A percentile compares a stretch with the other conserved stretches of the same genome.
These are phyloP conservation scores for Stagonosporopsis tanaceti DNA, from an alignment of 2,329 filamentous ascomycete genomes.

Conservation along the genomic window DNA sequence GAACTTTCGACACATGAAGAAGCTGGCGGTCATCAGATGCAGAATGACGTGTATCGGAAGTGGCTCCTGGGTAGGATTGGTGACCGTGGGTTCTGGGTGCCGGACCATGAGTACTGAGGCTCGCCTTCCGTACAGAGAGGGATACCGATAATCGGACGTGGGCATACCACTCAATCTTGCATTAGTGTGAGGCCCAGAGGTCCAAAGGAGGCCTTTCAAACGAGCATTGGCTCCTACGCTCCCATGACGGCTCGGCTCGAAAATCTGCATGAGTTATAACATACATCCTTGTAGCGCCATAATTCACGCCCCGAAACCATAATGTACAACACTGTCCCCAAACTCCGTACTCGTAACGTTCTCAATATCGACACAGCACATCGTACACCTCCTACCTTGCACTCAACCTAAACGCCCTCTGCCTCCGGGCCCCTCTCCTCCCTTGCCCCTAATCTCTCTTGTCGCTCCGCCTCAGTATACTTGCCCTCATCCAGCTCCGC, in stretches of 20 bases:
- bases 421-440: neutral
- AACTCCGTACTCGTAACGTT: neutral
- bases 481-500: conserved; percentile 78
- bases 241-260: neutral
- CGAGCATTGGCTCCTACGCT: neutral
- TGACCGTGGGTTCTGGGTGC: neutral
- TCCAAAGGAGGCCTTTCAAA: neutral
- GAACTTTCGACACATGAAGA: neutral
- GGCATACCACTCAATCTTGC: no score
- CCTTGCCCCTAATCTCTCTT: neutral
- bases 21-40: neutral
- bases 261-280: neutral
- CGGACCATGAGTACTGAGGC: no score
- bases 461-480: conserved; percentile 19
- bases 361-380: neutral
- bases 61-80: neutral
- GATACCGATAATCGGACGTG: no score
- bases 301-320: neutral
- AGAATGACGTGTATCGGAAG: neutral
- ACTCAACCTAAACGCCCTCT: neutral
- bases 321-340: conserved; percentile 1
- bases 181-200: no score
- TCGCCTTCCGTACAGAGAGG: no score
- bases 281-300: neutral
- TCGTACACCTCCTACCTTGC: neutral